Base-by-base conservation (phyloP, 2,329 filamentous ascomycete species). In the Microcera coccophila region DNA sequence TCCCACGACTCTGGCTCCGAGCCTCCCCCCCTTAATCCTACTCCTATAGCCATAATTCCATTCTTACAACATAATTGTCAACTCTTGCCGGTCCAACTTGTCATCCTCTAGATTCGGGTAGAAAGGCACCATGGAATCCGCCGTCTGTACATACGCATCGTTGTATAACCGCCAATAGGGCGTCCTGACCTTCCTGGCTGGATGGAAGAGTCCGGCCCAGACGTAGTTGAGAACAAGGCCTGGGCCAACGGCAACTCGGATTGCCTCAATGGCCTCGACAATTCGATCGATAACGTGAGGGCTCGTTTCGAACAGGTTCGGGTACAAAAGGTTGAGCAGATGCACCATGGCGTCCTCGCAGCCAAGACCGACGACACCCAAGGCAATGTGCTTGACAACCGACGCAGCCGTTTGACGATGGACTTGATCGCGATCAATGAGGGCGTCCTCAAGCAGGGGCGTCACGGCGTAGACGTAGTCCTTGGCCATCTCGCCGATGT, bases 401-500 rank as follows among this genome's bases (percentile, higher is more conserved):
- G 85, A 90, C 19, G 93, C 93, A 1, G 93, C 93, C 2, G 93
- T 98, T 67, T 98, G 93, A 20, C 93, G 84, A 70, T 98, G 93
- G 2, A 98, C 93, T 70, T 98, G 93, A 65, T 98, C 93, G 48
- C 93, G 85, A 66, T 98, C 93, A 67, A 96, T 96, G 48, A 98
- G 82, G 3, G 94, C 93, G 62, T 98, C 93, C 63, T 98, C 93
- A 2, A 98, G 82, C 9, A 98, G 75, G 5, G 93, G 93, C 2
- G 90, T 96, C 24, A 98, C 90, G 15, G 94, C 93, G 62, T 98
- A 98, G 62, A 98, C 93, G 64, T 98, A 98, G 68, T 98, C 93
- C 71, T 97, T 98, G 51, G 90, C 89, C 93, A 98, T 97, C 68
- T 98, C 93, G 50, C 93, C 93, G 64, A 98, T 98, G 69, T 98